Conservation (phyloP, 2,329 filamentous ascomycete species). For the Fusarium gaditjirri region DNA sequence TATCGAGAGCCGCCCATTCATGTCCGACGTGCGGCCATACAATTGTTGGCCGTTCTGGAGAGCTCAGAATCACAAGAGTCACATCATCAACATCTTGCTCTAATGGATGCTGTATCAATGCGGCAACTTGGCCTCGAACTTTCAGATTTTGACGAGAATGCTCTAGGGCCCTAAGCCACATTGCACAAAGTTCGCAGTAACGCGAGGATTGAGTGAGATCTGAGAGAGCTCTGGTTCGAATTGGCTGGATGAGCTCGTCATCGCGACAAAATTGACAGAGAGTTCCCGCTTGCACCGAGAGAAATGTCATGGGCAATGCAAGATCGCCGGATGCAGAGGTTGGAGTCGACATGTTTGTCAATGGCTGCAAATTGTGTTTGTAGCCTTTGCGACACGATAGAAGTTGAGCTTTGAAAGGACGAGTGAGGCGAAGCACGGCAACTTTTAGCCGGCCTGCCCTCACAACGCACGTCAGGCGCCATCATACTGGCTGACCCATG, state of each 20-base stretch:
- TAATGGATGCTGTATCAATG: neutral
- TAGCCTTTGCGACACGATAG: neutral
- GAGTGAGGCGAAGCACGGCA: conserved; percentile 4
- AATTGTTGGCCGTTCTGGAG: neutral
- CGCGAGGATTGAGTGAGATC: neutral
- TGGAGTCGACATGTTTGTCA: neutral
- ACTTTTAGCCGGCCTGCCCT: neutral
- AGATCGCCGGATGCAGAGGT: no score
- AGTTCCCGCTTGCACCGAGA: neutral
- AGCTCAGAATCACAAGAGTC: neutral
- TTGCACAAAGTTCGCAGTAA: neutral
- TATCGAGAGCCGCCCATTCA: conserved; percentile 6
- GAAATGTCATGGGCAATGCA: neutral
- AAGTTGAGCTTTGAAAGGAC: neutral
- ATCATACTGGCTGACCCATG: no score
- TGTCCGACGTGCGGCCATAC: neutral
- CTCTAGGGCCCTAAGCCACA: neutral
- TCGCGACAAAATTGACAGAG: conserved; percentile 15
- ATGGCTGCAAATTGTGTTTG: neutral
- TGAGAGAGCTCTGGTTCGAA: neutral
- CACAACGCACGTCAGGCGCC: neutral
- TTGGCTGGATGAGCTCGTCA: neutral
- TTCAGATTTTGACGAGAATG: neutral
- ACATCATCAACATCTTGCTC: neutral
- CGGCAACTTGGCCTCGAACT: neutral